Evolutionary conservation across 2,329 filamentous ascomycete species (phyloP).

Genomic region (Bipolaris victoriae): DNA sequence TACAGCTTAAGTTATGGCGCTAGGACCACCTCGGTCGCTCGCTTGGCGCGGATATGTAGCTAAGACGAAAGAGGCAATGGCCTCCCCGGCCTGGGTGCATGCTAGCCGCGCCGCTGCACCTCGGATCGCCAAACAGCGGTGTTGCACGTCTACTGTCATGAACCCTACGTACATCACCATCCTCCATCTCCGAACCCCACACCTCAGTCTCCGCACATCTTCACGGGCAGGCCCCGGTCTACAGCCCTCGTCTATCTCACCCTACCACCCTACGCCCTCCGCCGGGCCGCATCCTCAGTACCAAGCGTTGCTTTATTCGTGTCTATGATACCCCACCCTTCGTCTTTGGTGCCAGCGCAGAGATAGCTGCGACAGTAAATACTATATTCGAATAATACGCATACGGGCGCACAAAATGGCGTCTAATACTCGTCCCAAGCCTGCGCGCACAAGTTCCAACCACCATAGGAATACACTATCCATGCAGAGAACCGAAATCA

Average conservation of each 20-base stretch:
- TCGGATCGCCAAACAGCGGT: constrained; percentile 6
- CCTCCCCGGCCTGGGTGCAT: constrained; percentile 12
- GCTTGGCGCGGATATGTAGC: constrained; percentile 12
- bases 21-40: constrained; percentile 6
- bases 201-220: constrained; percentile 18
- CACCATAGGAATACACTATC: constrained; percentile 70
- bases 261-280: constrained; percentile 9
- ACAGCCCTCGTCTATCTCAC: constrained; percentile 13
- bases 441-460: constrained; percentile 51
- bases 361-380: constrained; percentile 11
- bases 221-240: constrained; percentile 29
- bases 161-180: constrained; percentile 10
- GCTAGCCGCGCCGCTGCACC: constrained; percentile 12
- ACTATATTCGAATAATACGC: constrained; percentile 10
- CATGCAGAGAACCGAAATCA: constrained; percentile 73
- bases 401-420: constrained; percentile 31
- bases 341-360: constrained; percentile 12
- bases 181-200: constrained; percentile 10
- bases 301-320: constrained; percentile 11
- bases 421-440: constrained; percentile 39
- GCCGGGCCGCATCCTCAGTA: neutral
- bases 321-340: constrained; percentile 23
- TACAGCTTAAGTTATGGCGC: constrained; percentile 18
- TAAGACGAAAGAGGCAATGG: constrained; percentile 20
- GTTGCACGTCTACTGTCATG: constrained; percentile 2